Base-by-base conservation (phyloP, 2,329 filamentous ascomycete genomes). In the Stemphylium beticola region DNA sequence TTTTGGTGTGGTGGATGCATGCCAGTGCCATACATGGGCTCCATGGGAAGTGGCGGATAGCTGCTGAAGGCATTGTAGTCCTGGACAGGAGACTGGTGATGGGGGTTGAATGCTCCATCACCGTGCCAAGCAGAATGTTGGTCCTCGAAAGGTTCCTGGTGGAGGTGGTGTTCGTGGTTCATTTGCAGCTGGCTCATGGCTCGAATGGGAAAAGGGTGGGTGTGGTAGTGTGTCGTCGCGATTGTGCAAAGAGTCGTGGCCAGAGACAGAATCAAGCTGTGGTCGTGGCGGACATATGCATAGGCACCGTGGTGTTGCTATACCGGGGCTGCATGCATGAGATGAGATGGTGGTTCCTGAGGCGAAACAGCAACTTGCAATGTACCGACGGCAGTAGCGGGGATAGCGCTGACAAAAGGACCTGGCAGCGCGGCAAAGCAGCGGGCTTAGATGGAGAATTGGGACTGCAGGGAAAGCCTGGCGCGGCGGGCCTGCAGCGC, bases 181-280 rank as follows among this genome's bases (percentile, higher is more conserved):
- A 77, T 77, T 56, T 73, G 72, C 64, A 77, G 66, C 60, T 75
- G 73, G 67, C 72, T 77, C 74, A 77, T 77, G 65, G 65, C 66
- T 62, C 51, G 45, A 59, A 42, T 53, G 29, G 57, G 47, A 53
- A 59, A 49, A 56, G 48, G 29, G 37, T 60, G 65, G 66, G 22
- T 20, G 34, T 22, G 17, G 44, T n/a, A n/a, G 34, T 4, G 8
- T 20, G 15, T 11, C 15, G 45, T 24, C 15, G 17, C 65, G 61
- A 60, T 61, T 47, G 56, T 59, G 57, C 60, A 60, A 67, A 65
- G 58, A 51, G 52, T 44, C 49, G 63, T 69, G 59, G 61, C 67
- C 65, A 58, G 70, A 62, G 68, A 64, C 63, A 60, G 26, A 12
- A 38, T 44, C 41, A 44, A 41, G 55, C 61, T 63, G 58, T 55